phyloP scores from a whole-genome alignment of 371 early-diverging fungal genomes.

The Amoeboaphelidium occidentale region DNA sequence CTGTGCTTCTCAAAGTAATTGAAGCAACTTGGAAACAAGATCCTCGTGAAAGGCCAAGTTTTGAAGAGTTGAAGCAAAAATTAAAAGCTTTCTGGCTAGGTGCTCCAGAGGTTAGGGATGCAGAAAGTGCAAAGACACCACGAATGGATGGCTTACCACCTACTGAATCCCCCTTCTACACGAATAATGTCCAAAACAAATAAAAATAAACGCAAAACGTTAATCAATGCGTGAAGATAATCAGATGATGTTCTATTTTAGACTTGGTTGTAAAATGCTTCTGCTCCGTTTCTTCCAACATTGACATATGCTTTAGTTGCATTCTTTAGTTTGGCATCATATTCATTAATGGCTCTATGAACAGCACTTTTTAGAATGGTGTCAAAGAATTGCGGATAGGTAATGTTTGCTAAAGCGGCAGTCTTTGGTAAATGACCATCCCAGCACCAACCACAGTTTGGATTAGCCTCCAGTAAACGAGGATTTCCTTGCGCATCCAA shows the following conservation, averaged over 20 bases:
- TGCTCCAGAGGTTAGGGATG: neutral
- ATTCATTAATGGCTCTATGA: neutral
- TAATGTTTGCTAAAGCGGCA: neutral
- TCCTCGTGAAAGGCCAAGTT: neutral
- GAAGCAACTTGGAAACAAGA: neutral
- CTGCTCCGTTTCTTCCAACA: neutral
- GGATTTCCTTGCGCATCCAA: neutral
- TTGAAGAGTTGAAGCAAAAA: neutral
- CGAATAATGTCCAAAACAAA: too few relatives aligned
- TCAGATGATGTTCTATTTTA: neutral
- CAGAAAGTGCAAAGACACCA: neutral
- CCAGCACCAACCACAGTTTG: constrained; percentile 1
- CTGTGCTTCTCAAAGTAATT: neutral
- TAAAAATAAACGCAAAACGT: too few relatives aligned
- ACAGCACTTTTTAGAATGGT: neutral
- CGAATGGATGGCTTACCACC: too few relatives aligned
- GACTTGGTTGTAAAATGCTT: neutral
- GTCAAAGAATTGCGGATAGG: neutral
- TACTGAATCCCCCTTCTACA: too few relatives aligned
- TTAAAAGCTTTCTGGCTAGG: neutral
- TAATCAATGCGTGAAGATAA: too few relatives aligned
- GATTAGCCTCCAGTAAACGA: neutral
- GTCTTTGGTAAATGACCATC: constrained; percentile 1
- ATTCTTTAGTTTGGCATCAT: neutral
- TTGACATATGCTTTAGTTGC: neutral